Base-by-base conservation (phyloP, 495 filamentous ascomycete genomes). In the Articulospora tetracladia region DNA sequence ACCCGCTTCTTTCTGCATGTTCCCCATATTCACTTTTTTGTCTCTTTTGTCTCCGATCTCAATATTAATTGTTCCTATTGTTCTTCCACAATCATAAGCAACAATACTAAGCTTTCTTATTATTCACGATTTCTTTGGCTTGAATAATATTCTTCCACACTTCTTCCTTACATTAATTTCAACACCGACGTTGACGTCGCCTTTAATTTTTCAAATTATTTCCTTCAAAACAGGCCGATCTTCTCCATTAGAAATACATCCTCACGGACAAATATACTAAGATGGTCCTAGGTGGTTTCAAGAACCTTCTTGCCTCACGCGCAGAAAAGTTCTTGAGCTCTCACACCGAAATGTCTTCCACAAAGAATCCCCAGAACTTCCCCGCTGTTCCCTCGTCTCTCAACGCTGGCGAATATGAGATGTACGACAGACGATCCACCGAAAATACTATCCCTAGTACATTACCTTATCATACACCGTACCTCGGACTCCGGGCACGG, bases 401-500 rank as follows among this genome's bases (percentile, higher is more conserved):
- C 53, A 58, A 65, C 61, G 59, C 65, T 59, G 57, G 55, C 51
- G 62, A 67, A 55, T 55, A 69, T 41, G 67, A 69, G 61, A 64
- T 69, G 64, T 61, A 59, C 10, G 41, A 67, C 36, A 66, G 63
- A 28, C 22, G 57, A 19, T 4, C 65, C 11, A 20, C 34, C 1
- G 17, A 57, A 7, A 30, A 11, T 24, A 51, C 34, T 12, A 60
- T 46, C 17, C 27, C 67, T 30, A 61, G 46, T 47, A 67, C 67
- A 34, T 22, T 28, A 26, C 65, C 62, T 27, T 49, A 55, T 32
- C 83, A 95, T 67, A 98, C 92, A 51, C 95, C 94, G 27, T 98
- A 98, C 69, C 88, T 98, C 30, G 94, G 93, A 55, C 81, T 96
- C 64, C 85, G 87, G 62, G 89, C 94, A 59, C 85, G 92, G 60